Evolutionary conservation across 2,329 filamentous ascomycete genomes (phyloP).

Genomic region (Leptographium radiaticola): DNA sequence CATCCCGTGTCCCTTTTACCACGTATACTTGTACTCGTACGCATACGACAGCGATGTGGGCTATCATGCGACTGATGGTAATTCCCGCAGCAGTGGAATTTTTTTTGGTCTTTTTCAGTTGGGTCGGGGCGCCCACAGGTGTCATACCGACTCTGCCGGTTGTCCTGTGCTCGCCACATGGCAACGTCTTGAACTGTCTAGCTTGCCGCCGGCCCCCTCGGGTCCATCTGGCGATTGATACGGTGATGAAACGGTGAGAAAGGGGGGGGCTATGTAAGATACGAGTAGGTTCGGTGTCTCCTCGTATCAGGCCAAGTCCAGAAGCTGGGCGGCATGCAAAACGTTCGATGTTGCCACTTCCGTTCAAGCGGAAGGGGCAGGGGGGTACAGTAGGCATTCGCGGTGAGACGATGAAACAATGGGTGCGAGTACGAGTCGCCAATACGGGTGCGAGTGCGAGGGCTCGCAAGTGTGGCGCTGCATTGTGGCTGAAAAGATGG

Average conservation of each 20-base stretch:
- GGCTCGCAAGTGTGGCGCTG: not conserved
- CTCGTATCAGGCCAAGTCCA: too few relatives aligned
- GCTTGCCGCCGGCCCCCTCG: not conserved
- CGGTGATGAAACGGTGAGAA: not conserved
- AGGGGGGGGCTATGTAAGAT: not conserved
- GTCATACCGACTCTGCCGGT: not conserved
- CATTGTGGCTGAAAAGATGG: not conserved
- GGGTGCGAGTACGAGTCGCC: too few relatives aligned
- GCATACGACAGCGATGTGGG: not conserved
- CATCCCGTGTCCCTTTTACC: not conserved
- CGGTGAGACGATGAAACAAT: too few relatives aligned
- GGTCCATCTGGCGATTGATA: not conserved
- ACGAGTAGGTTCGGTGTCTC: too few relatives aligned
- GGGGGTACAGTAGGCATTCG: too few relatives aligned
- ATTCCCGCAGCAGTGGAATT: not conserved
- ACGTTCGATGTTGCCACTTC: too few relatives aligned
- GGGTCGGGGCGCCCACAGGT: not conserved
- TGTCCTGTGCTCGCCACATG: not conserved
- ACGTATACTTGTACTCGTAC: not conserved
- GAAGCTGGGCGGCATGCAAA: too few relatives aligned
- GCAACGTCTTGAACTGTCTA: not conserved
- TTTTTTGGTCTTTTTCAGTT: not conserved
- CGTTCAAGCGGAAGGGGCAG: too few relatives aligned
- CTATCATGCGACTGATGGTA: not conserved
- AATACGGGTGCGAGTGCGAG: too few relatives aligned